Base-by-base conservation (phyloP, 164 flowering plant species). In the Aristolochia fimbriata region DNA sequence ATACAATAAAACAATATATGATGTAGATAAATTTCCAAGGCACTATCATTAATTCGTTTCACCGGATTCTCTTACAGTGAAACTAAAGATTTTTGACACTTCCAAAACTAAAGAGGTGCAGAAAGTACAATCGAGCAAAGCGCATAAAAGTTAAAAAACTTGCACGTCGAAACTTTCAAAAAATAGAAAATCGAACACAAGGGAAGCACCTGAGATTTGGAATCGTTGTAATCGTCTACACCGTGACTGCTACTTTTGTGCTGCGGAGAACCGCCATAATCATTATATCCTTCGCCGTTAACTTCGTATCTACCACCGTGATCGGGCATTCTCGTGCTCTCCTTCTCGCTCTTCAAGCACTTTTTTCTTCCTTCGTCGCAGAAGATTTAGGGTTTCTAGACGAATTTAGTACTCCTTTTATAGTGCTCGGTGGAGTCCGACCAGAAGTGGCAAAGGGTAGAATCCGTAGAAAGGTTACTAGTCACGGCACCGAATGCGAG, bases 261-360 rank as follows among this genome's bases (percentile, higher is more conserved):
- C 27, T 58, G 83, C 25, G 82, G 81, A 52, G 85, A 77, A 55
- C 73, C 56, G 43, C 59, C 73, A 43, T 25, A 65, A 56, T 66
- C 77, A 59, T 60, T 68, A 55, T 60, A 60, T 20, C 64, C 70
- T 31, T 85, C 81, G 6, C 87, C 91, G 63, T 85, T 78, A 4
- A 71, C 83, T 8, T 83, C 87, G 76, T 79, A 79, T 45, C 81
- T 71, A 25, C 65, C 80, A 23, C 63, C 70, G 78, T 78, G 80
- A 47, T 81, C 84, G 49, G 83, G 56, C 91, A 85, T 85, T 37
- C 10, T 57, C 41, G 22, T 21, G 13, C 49, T 23, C 23, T 58
- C 52, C 4, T n/a, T 41, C 23, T 49, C 54, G 13, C 25, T 49
- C 43, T 17, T 60, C 63, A 49, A 51, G 27, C 41, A 11, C 51